Percentiles rank a stretch among this genome's conserved stretches.
phyloP scores from a whole-genome alignment of 805 yeast genomes.

The Cyberlindnera misumaiensis region DNA sequence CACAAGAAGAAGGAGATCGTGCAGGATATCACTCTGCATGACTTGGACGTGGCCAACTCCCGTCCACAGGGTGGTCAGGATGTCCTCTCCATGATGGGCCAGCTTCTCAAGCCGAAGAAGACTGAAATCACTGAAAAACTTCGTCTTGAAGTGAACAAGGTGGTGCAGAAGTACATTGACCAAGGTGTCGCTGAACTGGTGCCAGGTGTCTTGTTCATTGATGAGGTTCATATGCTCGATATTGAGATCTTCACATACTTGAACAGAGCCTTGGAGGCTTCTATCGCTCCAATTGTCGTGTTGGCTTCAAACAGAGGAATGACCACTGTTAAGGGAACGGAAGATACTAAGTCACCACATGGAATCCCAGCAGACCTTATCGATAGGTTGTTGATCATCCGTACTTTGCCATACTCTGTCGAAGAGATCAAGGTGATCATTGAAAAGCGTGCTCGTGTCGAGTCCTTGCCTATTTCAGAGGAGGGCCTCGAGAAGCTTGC shows the following conservation, averaged over 20 bases:
- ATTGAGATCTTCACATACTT: conserved; percentile 94
- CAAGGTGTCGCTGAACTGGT: conserved; percentile 97
- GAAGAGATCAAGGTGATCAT: conserved; percentile 81
- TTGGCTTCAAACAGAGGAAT: conserved; percentile 94
- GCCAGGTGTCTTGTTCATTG: conserved; percentile 97
- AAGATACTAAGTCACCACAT: conserved; percentile 81
- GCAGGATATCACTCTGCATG: conserved; percentile 95
- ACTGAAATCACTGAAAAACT: conserved; percentile 96
- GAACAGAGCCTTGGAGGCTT: conserved; percentile 87
- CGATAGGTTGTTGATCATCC: conserved; percentile 85
- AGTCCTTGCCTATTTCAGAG: conserved; percentile 54
- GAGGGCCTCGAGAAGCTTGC: conserved; percentile 77
- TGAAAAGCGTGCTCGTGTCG: conserved; percentile 74
- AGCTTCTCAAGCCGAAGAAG: conserved; percentile 89
- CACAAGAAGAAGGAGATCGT: conserved; percentile 97
- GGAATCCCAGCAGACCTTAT: conserved; percentile 94
- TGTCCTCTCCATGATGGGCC: conserved; percentile 94
- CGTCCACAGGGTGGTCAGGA: conserved; percentile 97
- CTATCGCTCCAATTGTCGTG: conserved; percentile 90
- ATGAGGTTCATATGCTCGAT: conserved; percentile 97
- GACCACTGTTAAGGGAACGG: conserved; percentile 87
- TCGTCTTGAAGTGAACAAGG: conserved; percentile 89
- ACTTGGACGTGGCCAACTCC: conserved; percentile 92
- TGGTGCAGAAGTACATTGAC: conserved; percentile 91
- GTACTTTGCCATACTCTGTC: conserved; percentile 81